Percentiles rank a stretch among this genome's conserved stretches.
These are phyloP conservation scores for Eremomyces bilateralis DNA, from an alignment of 495 filamentous ascomycete genomes.

Conservation along the genomic window DNA sequence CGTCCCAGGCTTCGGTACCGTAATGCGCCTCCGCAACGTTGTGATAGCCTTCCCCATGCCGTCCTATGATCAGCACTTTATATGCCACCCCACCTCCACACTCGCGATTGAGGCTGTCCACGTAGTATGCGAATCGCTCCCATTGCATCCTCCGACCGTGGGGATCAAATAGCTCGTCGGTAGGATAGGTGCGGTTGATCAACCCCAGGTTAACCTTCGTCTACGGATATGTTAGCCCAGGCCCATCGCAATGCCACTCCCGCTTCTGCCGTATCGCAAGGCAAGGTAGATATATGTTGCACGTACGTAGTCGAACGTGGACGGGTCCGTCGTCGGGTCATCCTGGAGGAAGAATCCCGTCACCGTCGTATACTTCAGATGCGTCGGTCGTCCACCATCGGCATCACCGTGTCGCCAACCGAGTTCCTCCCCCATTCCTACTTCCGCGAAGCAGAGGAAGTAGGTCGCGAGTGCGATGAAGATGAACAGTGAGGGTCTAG, in stretches of 20 bases:
- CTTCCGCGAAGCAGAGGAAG: too few relatives aligned
- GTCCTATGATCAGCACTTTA: conserved; percentile 17
- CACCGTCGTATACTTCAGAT: conserved; percentile 43
- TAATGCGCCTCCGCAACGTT: conserved; percentile 19
- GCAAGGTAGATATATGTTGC: too few relatives aligned
- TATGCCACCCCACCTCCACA: conserved; percentile 5
- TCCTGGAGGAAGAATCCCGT: conserved; percentile 54
- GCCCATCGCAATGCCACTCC: background rate
- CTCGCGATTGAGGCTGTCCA: conserved; percentile 8
- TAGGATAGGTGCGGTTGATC: conserved; percentile 12
- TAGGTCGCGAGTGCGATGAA: too few relatives aligned
- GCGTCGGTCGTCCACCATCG: too few relatives aligned
- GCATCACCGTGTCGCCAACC: too few relatives aligned
- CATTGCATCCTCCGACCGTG: conserved; percentile 9
- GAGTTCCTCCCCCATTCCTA: too few relatives aligned
- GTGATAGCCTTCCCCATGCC: conserved; percentile 20
- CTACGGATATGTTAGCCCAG: conserved; percentile 2
- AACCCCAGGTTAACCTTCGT: conserved; percentile 14
- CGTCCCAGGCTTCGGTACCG: conserved; percentile 19
- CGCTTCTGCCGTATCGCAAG: too few relatives aligned
- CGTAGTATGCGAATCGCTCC: conserved; percentile 13
- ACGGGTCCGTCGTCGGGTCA: conserved; percentile 34
- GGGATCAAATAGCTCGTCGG: conserved; percentile 3
- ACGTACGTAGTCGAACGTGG: conserved; percentile 36
- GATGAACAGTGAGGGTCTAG: too few relatives aligned